Base-by-base conservation (phyloP, 2,329 filamentous ascomycete genomes). In the Keithomyces neogunnii region DNA sequence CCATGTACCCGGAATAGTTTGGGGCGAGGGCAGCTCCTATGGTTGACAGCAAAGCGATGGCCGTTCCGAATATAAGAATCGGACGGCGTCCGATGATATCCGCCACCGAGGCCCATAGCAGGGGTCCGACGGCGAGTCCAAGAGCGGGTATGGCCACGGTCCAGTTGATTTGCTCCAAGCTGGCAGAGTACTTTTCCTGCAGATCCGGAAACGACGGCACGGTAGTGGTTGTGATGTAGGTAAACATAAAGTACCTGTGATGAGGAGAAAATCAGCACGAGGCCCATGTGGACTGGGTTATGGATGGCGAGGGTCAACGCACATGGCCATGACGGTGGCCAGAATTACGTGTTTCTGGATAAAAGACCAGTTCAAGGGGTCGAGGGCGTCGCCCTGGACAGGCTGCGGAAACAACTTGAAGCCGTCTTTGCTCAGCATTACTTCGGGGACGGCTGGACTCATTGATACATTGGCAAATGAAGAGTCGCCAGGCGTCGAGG, bases 141-240 rank as follows among this genome's bases (percentile, higher is more conserved):
- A 80, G 64, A 0, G 65, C 66, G 28, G 75, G 73, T 44, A 80
- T 67, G 13, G 76, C 77, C 48, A 81, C 73, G 0, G 75, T 78
- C 75, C 75, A 79, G 61, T 78, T 78, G 28, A 75, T 69, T 52
- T 78, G 69, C 1, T 70, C 68, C 52, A 73, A 71, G 32, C 59
- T 67, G 54, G 74, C 69, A 44, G 58, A 50, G 58, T 74, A 79
- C 49, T 73, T 65, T 2, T 68, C 63, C 57, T 80, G 71, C 28
- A 80, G 68, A 28, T 70, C 64, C 1, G 69, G 62, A 54, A 79
- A 81, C 0, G 76, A 77, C 2, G 77, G 76, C 1, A 81, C 74
- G 0, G 76, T 77, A 0, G 74, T 77, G 1, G 77, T 81, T 0
- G 77, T 80, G 53, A 80, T 69, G 63, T 80, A 81, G 13, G 78